A percentile compares a stretch with the other conserved stretches of the same genome.
phyloP scores from a whole-genome alignment of 2,329 filamentous ascomycete genomes.

The Pleomassaria siparia region DNA sequence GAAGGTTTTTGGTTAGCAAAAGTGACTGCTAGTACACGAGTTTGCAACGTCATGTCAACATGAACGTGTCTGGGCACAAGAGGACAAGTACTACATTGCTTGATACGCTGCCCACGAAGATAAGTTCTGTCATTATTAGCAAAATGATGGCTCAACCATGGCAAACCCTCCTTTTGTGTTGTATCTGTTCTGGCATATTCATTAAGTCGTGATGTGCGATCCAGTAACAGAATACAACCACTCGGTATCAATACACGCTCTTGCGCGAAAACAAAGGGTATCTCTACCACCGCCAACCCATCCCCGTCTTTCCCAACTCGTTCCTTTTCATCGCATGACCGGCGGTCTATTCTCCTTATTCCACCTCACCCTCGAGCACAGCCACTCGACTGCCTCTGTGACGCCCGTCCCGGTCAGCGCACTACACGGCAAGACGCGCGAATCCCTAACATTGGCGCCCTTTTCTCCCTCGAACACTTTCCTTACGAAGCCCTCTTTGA shows the following conservation, averaged over 20 bases:
- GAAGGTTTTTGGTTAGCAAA: too few relatives aligned
- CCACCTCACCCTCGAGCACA: slow-evolving; percentile 89
- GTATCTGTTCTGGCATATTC: too few relatives aligned
- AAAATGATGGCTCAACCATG: too few relatives aligned
- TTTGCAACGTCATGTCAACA: too few relatives aligned
- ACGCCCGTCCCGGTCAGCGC: slow-evolving; percentile 85
- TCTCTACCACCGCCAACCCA: not conserved
- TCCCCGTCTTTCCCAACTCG: not conserved
- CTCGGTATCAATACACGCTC: not conserved
- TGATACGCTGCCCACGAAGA: too few relatives aligned
- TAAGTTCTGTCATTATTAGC: too few relatives aligned
- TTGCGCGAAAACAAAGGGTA: not conserved
- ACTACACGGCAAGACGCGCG: slow-evolving; percentile 84
- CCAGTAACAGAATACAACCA: not conserved
- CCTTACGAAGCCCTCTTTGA: slow-evolving; percentile 95
- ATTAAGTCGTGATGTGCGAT: too few relatives aligned
- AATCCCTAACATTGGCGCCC: slow-evolving; percentile 82
- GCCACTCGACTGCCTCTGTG: slow-evolving; percentile 94
- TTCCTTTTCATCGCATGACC: slow-evolving; percentile 61
- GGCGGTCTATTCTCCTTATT: slow-evolving; percentile 92
- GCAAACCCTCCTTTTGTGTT: too few relatives aligned
- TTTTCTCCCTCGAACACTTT: slow-evolving; percentile 95
- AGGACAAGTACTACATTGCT: too few relatives aligned
- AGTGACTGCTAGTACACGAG: too few relatives aligned
- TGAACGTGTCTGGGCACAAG: too few relatives aligned